Conservation (phyloP, 345 rosid genomes). For the Pistacia vera region DNA sequence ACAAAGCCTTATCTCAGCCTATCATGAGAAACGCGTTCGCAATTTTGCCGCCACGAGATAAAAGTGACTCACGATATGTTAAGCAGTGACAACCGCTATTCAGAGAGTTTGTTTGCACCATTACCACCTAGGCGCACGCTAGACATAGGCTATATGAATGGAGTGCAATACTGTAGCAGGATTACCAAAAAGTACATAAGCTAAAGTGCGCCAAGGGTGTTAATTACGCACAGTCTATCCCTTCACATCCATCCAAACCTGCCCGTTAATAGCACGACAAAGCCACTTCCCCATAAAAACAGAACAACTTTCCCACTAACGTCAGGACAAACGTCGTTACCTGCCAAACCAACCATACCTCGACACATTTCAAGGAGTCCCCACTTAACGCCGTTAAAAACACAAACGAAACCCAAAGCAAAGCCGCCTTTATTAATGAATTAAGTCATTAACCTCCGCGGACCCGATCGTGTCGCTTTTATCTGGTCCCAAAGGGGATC, state of each 20-base stretch:
- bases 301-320: conserved; percentile 57
- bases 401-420: background rate
- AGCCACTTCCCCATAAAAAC: conserved; percentile 63
- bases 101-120: background rate
- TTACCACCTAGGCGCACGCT: conserved; percentile 26
- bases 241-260: conserved; percentile 51
- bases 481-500: conserved; percentile 31
- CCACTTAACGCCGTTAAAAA: conserved; percentile 47
- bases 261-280: conserved; percentile 84
- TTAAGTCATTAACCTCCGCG: conserved; percentile 25
- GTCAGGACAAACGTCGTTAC: conserved; percentile 53
- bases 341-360: conserved; percentile 23
- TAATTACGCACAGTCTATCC: conserved; percentile 29
- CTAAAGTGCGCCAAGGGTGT: conserved; percentile 36
- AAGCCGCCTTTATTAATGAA: conserved; percentile 42
- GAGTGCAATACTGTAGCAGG: background rate
- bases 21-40: background rate
- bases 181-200: background rate
- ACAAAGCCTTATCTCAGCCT: background rate
- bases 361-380: conserved; percentile 20
- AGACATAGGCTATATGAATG: conserved; percentile 15
- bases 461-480: conserved; percentile 26
- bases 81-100: conserved; percentile 18
- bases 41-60: conserved; percentile 9
- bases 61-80: conserved; percentile 22